These are phyloP conservation scores for Pseudopyricularia cyperi DNA, from an alignment of 2,329 filamentous ascomycete species.

Conservation along the genomic window DNA sequence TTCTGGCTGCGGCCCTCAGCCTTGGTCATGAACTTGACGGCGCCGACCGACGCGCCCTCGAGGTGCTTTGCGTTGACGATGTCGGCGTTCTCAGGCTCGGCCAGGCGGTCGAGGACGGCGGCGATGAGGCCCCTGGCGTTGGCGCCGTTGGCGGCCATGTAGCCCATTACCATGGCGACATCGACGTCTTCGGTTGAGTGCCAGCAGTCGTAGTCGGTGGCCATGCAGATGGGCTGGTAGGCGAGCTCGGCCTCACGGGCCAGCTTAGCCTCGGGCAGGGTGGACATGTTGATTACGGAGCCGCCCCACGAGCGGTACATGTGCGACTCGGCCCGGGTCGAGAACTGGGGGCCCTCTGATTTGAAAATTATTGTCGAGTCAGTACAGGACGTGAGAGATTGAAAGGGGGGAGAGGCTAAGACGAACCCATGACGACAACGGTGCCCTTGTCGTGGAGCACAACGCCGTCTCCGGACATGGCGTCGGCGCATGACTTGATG, in stretches of 20 bases:
- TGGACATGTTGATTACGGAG: conserved; percentile 96
- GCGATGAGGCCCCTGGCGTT: conserved; percentile 80
- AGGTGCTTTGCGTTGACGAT: conserved; percentile 72
- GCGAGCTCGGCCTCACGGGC: conserved; percentile 91
- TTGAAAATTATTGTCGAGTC: neutral
- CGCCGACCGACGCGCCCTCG: conserved; percentile 62
- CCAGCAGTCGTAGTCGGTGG: conserved; percentile 99
- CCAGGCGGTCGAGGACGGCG: conserved; percentile 76
- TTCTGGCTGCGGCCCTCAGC: conserved; percentile 59
- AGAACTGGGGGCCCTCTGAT: conserved; percentile 93
- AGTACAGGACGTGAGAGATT: neutral
- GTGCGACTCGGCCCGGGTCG: conserved; percentile 86
- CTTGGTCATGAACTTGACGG: conserved; percentile 72
- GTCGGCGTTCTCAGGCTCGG: conserved; percentile 61
- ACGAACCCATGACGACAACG: conserved; percentile 79
- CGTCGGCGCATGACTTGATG: conserved; percentile 61
- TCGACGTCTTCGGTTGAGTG: conserved; percentile 71
- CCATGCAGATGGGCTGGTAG: conserved; percentile 99
- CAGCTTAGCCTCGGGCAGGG: conserved; percentile 88
- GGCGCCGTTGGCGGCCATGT: conserved; percentile 85
- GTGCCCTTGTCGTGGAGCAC: conserved; percentile 73
- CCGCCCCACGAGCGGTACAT: conserved; percentile 93
- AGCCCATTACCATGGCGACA: conserved; percentile 91
- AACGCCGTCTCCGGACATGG: conserved; percentile 72
- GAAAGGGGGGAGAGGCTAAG: neutral